Base-by-base conservation (phyloP, 2,329 filamentous ascomycete genomes). In the Leptographium flavum region DNA sequence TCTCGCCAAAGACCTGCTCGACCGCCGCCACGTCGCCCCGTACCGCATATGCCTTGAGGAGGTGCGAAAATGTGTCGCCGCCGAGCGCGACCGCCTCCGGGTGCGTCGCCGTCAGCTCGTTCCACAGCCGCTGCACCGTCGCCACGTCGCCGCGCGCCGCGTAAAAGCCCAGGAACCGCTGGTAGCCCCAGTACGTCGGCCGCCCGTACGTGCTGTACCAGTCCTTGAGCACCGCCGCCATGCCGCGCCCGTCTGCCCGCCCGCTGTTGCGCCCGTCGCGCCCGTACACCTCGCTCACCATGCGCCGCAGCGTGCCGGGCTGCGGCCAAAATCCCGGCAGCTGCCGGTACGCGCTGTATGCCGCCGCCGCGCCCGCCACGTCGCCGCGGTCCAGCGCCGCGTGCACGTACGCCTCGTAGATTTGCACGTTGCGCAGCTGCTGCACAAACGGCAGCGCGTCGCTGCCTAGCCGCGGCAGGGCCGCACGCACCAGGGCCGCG, bases 21-120 rank as follows among this genome's bases (percentile, higher is more conserved):
- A 81, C 76, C 42, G 74, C 67, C 4, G 64, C 56, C 1, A 81
- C 59, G 52, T 94, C 76, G 3, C 79, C 83, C 42, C 75, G 67
- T 46, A 76, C 73, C 1, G 86, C 80, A 61, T 90, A 76, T 1
- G 81, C 82, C 51, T 83, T 76, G 35, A 93, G 66, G 3, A 87
- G 64, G 39, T 77, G 74, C n/a, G 68, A 57, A 50, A 76, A 68
- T 4, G 60, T 65, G 28, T 60, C 52, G 2, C 63, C 60, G 31
- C 53, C 46, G 5, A 43, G 42, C n/a, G 8, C 7, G n/a, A 49
- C 32, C 22, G 51, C 45, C 6, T 28, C 8, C 48, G 54, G 52
- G 30, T 63, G 68, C 1, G 56, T 49, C 19, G 55, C 45, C 10
- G 60, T 56, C 41, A 66, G 73, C 39, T 68, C 60, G 13, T 58